These are phyloP conservation scores for Phytophthora hibernalis DNA, from an alignment of 352 stramenopile species.

Conservation along the genomic window DNA sequence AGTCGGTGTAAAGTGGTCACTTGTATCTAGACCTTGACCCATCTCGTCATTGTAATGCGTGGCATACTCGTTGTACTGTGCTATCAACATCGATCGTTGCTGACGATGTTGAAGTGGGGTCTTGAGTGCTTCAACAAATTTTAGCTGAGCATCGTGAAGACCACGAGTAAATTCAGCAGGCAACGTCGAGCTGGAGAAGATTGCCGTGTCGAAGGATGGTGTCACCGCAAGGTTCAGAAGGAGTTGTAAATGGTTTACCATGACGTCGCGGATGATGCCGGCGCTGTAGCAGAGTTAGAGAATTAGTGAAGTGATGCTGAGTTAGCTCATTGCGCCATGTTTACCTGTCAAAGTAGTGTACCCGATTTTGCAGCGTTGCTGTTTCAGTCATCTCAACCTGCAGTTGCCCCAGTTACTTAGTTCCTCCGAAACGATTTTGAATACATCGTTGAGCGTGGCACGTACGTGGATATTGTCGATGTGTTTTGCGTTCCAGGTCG, in stretches of 20 bases:
- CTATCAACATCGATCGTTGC: constrained; percentile 17
- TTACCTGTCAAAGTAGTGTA: constrained; percentile 78
- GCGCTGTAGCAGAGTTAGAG: constrained; percentile 31
- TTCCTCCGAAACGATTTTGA: not conserved
- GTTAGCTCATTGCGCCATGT: constrained; percentile 1
- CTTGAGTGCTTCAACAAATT: constrained; percentile 33
- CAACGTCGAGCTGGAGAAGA: not conserved
- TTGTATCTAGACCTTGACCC: constrained; percentile 2
- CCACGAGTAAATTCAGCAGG: constrained; percentile 5
- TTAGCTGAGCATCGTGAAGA: constrained; percentile 19
- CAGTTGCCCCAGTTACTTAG: not conserved
- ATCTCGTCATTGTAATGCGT: constrained; percentile 38
- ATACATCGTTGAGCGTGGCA: not conserved
- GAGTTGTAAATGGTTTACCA: constrained; percentile 85
- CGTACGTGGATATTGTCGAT: constrained; percentile 35
- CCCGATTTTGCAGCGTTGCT: constrained; percentile 61
- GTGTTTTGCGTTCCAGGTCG: constrained; percentile 39
- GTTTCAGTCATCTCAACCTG: constrained; percentile 79
- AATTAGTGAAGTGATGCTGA: constrained; percentile 1
- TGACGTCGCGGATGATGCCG: constrained; percentile 84
- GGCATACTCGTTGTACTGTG: constrained; percentile 49
- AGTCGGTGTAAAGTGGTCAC: constrained; percentile 38
- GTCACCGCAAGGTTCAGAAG: constrained; percentile 49
- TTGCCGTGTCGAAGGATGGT: constrained; percentile 36
- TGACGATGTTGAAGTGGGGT: not conserved